Evolutionary conservation across 2,329 filamentous ascomycete species (phyloP).

Genomic region (Dactylonectria macrodidyma): DNA sequence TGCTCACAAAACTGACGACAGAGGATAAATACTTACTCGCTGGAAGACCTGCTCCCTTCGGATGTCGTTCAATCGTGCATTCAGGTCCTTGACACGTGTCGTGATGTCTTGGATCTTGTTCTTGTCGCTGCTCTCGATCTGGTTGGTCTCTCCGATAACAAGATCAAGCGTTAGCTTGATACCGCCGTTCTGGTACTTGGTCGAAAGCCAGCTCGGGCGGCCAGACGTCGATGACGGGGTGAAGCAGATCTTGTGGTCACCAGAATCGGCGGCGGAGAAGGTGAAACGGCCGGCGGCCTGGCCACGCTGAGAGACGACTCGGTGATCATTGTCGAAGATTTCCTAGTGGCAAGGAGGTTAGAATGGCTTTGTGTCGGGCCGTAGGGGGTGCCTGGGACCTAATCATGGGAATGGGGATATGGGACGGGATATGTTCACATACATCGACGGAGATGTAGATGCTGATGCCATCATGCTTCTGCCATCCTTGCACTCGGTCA

Average conservation of each 20-base stretch:
- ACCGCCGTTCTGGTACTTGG: constrained; percentile 76
- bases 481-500: constrained; percentile 77
- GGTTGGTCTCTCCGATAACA: constrained; percentile 93
- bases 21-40: constrained; percentile 71
- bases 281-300: constrained; percentile 86
- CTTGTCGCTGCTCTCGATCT: constrained; percentile 96
- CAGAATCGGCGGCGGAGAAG: constrained; percentile 94
- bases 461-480: constrained; percentile 80
- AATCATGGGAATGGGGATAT: background rate
- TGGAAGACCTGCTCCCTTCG: constrained; percentile 97
- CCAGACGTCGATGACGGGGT: constrained; percentile 83
- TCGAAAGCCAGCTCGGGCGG: constrained; percentile 79
- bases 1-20: too few species aligned
- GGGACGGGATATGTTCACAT: constrained; percentile 49
- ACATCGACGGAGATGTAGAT: constrained; percentile 94
- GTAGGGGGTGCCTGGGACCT: background rate
- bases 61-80: constrained; percentile 88
- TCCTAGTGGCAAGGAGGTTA: constrained; percentile 68
- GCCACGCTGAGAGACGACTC: constrained; percentile 90
- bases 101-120: constrained; percentile 92
- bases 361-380: background rate
- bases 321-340: constrained; percentile 97
- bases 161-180: constrained; percentile 91
- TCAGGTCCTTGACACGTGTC: constrained; percentile 89
- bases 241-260: constrained; percentile 97